Evolutionary conservation across 306 rosid species (phyloP), one percentile per base, ranked within the genome.

Genomic region (Benincasa hispida): DNA sequence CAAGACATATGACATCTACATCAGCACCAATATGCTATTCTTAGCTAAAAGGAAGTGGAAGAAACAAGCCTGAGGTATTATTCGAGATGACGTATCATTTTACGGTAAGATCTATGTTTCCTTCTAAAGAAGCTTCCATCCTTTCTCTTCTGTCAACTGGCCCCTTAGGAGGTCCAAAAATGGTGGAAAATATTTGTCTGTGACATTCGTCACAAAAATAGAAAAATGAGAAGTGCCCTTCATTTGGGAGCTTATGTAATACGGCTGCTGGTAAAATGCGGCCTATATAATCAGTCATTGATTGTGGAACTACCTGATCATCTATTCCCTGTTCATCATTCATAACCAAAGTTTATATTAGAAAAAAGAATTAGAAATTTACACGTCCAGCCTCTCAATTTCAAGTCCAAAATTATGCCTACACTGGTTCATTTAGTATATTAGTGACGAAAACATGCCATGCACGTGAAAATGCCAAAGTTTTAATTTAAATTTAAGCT

Each of bases 141-240:
- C 86, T 82, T 24, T 75, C 85, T 59, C 78, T 80, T 75, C 10
- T 51, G 65, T 83, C 80, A 39, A 89, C 17, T 0, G 88, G 92
- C 3, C 97, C 97, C 83, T 85, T 89, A 61, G 97, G 91, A 78
- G 77, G 50, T 86, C 98, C 98, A 80, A 90, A 87, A 79, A 91
- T 87, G 27, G 91, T 83, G 62, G 93, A 78, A 55, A 94, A 87
- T 27, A 94, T 89, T 78, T 86, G 85, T 73, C 81, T 86, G 9
- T 91, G 98, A 77, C 97, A 94, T 65, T 90, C 92, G 58, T 89
- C 89, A 47, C 98, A 94, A 85, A 91, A 90, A 76, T 83, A 89
- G 84, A 88, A 87, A 87, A 85, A 91, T 41, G 97, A 91, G 75
- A 89, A 92, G 81, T 94, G 98, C 13, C 97, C 98, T 85, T 91